These are phyloP conservation scores for Hypoxylon sp. DNA, from an alignment of 2,329 filamentous ascomycete species.

Conservation along the genomic window DNA sequence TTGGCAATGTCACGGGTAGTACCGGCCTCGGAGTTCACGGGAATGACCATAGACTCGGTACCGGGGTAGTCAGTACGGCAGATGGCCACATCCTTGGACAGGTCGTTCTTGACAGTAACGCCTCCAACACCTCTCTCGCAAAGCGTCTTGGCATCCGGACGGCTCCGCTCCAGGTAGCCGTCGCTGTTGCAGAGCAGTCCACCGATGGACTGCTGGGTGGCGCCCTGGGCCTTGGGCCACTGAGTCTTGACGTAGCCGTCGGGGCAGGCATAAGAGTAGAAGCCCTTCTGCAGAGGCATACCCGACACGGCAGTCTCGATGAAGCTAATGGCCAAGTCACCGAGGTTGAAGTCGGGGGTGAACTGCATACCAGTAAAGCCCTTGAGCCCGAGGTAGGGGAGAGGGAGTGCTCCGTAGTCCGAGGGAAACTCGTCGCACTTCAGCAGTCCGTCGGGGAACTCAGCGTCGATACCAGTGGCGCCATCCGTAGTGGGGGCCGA, in stretches of 20 bases:
- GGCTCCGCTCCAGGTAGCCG: slow-evolving; percentile 81
- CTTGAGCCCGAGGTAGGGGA: slow-evolving; percentile 72
- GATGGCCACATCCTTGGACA: slow-evolving; percentile 71
- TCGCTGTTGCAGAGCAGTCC: slow-evolving; percentile 79
- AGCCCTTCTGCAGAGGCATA: slow-evolving; percentile 67
- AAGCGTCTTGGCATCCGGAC: slow-evolving; percentile 69
- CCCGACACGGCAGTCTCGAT: slow-evolving; percentile 71
- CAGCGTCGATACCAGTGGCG: slow-evolving; percentile 63
- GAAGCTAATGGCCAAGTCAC: slow-evolving; percentile 64
- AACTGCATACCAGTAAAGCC: slow-evolving; percentile 86
- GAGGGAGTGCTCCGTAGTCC: slow-evolving; percentile 77
- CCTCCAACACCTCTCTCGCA: slow-evolving; percentile 77
- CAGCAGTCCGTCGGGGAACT: slow-evolving; percentile 79
- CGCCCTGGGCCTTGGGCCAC: slow-evolving; percentile 82
- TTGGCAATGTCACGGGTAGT: slow-evolving; percentile 72
- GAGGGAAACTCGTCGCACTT: slow-evolving; percentile 78
- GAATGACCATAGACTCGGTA: slow-evolving; percentile 86
- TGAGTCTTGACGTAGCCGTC: slow-evolving; percentile 90
- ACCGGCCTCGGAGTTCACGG: slow-evolving; percentile 70
- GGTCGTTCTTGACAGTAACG: slow-evolving; percentile 78
- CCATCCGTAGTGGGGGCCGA: slow-evolving; percentile 32
- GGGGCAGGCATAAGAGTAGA: slow-evolving; percentile 96
- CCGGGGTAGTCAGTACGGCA: slow-evolving; percentile 98
- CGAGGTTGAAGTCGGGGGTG: slow-evolving; percentile 58
- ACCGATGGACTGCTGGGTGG: slow-evolving; percentile 83